phyloP scores from a whole-genome alignment of 768 basidiomycete genomes.

The Boletus fagicola region DNA sequence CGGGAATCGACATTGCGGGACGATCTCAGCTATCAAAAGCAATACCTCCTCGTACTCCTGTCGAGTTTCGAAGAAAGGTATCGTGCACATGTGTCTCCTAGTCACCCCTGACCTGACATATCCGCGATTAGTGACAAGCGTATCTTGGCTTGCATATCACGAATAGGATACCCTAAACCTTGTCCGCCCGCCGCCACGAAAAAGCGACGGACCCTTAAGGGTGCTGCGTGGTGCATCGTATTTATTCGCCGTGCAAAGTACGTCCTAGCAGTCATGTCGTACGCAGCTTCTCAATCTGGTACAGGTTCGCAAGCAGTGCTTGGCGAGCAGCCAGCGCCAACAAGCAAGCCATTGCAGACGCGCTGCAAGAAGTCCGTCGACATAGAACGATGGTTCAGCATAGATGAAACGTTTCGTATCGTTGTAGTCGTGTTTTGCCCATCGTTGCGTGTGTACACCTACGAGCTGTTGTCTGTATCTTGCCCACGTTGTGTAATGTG shows the following conservation, averaged over 20 bases:
- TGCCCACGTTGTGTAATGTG: slow-evolving; percentile 17
- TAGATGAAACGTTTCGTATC: slow-evolving; percentile 8
- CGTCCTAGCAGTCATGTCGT: slow-evolving; percentile 23
- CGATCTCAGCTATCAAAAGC: slow-evolving; percentile 82
- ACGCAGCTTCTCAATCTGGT: slow-evolving; percentile 9
- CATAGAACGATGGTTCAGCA: slow-evolving; percentile 36
- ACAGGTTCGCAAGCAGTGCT: slow-evolving; percentile 55
- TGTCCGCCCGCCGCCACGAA: slow-evolving; percentile 37
- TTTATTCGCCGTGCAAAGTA: slow-evolving; percentile 69
- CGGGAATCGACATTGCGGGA: slow-evolving; percentile 79
- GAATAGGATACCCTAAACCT: slow-evolving; percentile 62
- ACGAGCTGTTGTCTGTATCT: slow-evolving; percentile 20
- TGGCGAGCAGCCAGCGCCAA: slow-evolving; percentile 65
- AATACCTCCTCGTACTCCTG: slow-evolving; percentile 77
- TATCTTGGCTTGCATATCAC: slow-evolving; percentile 72
- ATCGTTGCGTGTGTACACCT: neutral
- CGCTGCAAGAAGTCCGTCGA: slow-evolving; percentile 68
- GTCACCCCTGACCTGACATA: slow-evolving; percentile 3
- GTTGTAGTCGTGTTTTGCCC: neutral
- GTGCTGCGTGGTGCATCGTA: slow-evolving; percentile 52
- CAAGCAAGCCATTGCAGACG: slow-evolving; percentile 61
- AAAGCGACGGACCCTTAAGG: slow-evolving; percentile 54
- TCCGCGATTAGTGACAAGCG: slow-evolving; percentile 53
- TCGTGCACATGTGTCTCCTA: neutral
- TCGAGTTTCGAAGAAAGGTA: slow-evolving; percentile 70